Evolutionary conservation across 1,284 basidiomycete species (phyloP).

Genomic region (Jaminaea rosea): DNA sequence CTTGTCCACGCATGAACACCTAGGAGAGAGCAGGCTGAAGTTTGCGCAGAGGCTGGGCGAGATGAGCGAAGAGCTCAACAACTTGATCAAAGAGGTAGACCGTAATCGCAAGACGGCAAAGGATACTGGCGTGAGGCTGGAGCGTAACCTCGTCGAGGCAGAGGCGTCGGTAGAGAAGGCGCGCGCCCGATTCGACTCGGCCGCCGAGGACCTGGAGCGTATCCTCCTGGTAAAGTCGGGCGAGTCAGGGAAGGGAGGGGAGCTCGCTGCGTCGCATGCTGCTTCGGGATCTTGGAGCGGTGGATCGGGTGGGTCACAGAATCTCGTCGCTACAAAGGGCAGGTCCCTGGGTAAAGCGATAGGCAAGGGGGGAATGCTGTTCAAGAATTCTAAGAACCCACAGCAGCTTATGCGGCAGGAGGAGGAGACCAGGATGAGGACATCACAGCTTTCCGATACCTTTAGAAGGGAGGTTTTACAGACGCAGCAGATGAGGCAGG

Average conservation of each 20-base stretch:
- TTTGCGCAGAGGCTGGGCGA: constrained; percentile 80
- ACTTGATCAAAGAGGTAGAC: constrained; percentile 78
- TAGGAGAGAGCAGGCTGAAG: constrained; percentile 77
- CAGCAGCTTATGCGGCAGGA: constrained; percentile 88
- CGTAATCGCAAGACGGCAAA: constrained; percentile 66
- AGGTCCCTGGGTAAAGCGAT: constrained; percentile 60
- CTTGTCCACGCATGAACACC: constrained; percentile 75
- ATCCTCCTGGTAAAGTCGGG: constrained; percentile 90
- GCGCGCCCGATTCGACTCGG: constrained; percentile 73
- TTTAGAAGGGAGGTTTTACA: constrained; percentile 86
- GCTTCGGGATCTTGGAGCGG: constrained; percentile 7
- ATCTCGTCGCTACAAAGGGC: constrained; percentile 55
- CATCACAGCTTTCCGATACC: constrained; percentile 75
- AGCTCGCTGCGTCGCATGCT: constrained; percentile 11
- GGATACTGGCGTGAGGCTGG: constrained; percentile 63
- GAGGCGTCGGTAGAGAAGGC: constrained; percentile 79
- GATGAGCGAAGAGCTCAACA: constrained; percentile 87
- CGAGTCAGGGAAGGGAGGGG: constrained; percentile 52
- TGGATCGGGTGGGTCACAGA: constrained; percentile 5
- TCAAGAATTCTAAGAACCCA: constrained; percentile 80
- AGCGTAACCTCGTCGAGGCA: constrained; percentile 79
- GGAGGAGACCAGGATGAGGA: constrained; percentile 77
- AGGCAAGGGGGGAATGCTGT: constrained; percentile 74
- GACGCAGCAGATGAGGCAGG: constrained; percentile 79
- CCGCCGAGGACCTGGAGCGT: constrained; percentile 88